phyloP scores from a whole-genome alignment of 2,329 filamentous ascomycete genomes.

The Sclerotinia spermophila region DNA sequence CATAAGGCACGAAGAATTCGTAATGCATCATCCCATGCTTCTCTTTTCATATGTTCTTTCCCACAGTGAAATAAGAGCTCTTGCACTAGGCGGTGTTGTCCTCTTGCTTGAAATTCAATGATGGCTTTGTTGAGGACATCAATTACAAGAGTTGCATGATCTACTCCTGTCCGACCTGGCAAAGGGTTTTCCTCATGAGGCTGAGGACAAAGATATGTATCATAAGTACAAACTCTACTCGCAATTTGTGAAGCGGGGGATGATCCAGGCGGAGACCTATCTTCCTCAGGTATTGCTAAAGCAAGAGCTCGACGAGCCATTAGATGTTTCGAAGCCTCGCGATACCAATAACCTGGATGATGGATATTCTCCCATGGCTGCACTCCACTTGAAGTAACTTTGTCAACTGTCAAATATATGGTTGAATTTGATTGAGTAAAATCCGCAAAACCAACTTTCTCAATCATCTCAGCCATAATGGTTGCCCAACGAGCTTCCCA shows the following conservation, averaged over 20 bases:
- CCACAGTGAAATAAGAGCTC: conserved; percentile 55
- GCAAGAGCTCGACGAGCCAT: conserved; percentile 52
- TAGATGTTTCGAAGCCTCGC: conserved; percentile 55
- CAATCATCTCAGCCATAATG: conserved; percentile 59
- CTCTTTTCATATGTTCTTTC: conserved; percentile 50
- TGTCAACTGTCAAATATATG: conserved; percentile 56
- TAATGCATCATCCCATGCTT: conserved; percentile 52
- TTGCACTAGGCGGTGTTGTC: conserved; percentile 51
- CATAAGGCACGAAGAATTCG: conserved; percentile 54
- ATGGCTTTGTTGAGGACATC: conserved; percentile 50
- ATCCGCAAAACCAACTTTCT: conserved; percentile 50
- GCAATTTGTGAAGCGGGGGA: conserved; percentile 46
- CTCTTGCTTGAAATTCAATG: conserved; percentile 51
- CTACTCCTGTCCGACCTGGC: conserved; percentile 45
- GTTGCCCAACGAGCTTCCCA: conserved; percentile 78
- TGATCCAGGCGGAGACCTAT: conserved; percentile 49
- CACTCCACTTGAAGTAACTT: conserved; percentile 49
- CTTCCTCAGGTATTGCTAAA: conserved; percentile 56
- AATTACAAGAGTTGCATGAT: conserved; percentile 55
- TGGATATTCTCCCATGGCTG: conserved; percentile 63
- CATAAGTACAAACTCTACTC: conserved; percentile 55
- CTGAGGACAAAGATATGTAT: conserved; percentile 63
- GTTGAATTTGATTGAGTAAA: conserved; percentile 44
- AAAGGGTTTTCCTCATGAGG: conserved; percentile 58
- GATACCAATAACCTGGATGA: conserved; percentile 65